A percentile compares a stretch with the other conserved stretches of the same genome.
phyloP scores from a whole-genome alignment of 345 rosid species.

The Dipteronia sinensis region DNA sequence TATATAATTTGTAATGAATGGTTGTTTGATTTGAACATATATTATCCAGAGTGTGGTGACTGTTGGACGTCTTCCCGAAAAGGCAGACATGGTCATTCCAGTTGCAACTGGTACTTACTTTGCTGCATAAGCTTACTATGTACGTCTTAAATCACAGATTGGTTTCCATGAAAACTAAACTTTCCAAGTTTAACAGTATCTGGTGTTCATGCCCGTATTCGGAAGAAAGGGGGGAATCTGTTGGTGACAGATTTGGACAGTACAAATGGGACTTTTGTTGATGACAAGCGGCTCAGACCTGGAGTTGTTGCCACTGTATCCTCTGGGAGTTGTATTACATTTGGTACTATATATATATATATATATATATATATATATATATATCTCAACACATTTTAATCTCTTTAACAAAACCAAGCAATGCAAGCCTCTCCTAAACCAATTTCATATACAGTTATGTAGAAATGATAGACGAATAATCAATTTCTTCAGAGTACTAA shows the following conservation, averaged over 20 bases:
- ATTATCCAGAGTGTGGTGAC: slow-evolving; percentile 59
- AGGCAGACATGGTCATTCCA: slow-evolving; percentile 88
- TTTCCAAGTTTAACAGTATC: slow-evolving; percentile 54
- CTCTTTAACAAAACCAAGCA: background rate
- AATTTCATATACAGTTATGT: no score
- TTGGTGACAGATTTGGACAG: slow-evolving; percentile 80
- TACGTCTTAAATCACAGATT: no score
- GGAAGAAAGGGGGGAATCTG: slow-evolving; percentile 61
- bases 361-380: background rate
- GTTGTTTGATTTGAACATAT: background rate
- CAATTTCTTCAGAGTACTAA: no score
- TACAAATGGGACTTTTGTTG: slow-evolving; percentile 84
- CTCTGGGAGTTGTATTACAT: slow-evolving; percentile 63
- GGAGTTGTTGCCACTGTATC: slow-evolving; percentile 57
- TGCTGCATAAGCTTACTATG: background rate
- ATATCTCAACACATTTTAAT: background rate
- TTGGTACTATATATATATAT: slow-evolving; percentile 43
- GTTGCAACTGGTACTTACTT: slow-evolving; percentile 72
- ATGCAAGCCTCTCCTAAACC: no score
- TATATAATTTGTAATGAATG: background rate
- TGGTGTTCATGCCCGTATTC: slow-evolving; percentile 74
- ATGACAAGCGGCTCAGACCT: slow-evolving; percentile 63
- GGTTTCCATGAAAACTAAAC: background rate
- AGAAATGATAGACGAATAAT: no score
- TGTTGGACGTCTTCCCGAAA: slow-evolving; percentile 74